phyloP scores from a whole-genome alignment of 73 alveolate species.

The Diophrys appendiculata region DNA sequence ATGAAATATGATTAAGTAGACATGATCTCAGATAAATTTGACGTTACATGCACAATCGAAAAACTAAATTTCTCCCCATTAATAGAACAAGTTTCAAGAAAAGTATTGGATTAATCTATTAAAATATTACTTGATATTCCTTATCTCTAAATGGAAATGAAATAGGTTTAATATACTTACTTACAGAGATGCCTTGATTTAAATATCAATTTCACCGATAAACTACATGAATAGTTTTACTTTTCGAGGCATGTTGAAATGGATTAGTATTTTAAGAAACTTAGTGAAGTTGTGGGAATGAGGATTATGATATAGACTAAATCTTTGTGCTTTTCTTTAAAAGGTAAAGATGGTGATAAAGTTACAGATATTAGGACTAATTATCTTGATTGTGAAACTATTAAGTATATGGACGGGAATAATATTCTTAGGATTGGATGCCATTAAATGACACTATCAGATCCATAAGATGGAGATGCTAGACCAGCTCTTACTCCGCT shows the following conservation, averaged over 20 bases:
- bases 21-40: background rate
- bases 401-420: background rate
- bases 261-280: background rate
- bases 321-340: background rate
- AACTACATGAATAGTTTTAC: background rate
- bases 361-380: background rate
- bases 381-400: background rate
- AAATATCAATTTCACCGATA: background rate
- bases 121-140: background rate
- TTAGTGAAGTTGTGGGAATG: background rate
- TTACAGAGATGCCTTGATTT: background rate
- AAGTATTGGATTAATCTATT: background rate
- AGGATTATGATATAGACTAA: background rate
- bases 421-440: background rate
- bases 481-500: background rate
- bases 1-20: too few relatives aligned
- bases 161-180: background rate
- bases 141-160: background rate
- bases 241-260: background rate
- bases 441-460: background rate
- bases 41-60: background rate
- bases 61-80: background rate
- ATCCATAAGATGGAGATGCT: background rate
- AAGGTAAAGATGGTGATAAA: background rate
- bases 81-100: background rate